A percentile compares a stretch with the other conserved stretches of the same genome.
Conservation (phyloP, 306 rosid genomes). For the Luffa acutangula region DNA sequence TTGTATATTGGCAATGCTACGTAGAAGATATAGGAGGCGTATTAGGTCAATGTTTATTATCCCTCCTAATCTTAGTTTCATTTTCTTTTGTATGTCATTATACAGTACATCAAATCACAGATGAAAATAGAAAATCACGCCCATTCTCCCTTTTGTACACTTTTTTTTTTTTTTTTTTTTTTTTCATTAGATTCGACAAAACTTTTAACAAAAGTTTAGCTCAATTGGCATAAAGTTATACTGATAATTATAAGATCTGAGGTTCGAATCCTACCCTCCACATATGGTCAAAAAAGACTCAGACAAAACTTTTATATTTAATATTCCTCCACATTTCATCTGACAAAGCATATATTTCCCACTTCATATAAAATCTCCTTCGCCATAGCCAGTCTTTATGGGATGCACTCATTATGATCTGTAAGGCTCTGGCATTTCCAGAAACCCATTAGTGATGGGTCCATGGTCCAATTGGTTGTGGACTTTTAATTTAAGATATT, state of each 20-base stretch:
- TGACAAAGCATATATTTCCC: neutral
- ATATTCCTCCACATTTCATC: neutral
- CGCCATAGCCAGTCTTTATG: neutral
- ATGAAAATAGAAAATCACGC: neutral
- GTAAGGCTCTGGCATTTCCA: neutral
- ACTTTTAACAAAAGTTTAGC: too few relatives aligned
- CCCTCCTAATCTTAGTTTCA: neutral
- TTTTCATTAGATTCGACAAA: too few relatives aligned
- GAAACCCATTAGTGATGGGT: neutral
- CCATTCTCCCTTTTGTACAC: neutral
- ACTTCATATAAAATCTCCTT: neutral
- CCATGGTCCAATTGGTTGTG: neutral
- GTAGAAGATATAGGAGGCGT: slow-evolving; percentile 13
- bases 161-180: neutral
- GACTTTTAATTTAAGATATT: neutral
- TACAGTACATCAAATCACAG: neutral
- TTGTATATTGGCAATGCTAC: slow-evolving; percentile 39
- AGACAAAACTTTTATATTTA: neutral
- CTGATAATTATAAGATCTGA: too few relatives aligned
- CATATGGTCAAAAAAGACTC: too few relatives aligned
- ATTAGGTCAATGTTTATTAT: neutral
- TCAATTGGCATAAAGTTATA: too few relatives aligned
- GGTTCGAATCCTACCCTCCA: too few relatives aligned
- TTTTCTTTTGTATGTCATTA: neutral
- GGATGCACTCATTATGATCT: neutral